Evolutionary conservation across 192 early-diverging fungal species (phyloP).

Genomic region (Endogone sp.): DNA sequence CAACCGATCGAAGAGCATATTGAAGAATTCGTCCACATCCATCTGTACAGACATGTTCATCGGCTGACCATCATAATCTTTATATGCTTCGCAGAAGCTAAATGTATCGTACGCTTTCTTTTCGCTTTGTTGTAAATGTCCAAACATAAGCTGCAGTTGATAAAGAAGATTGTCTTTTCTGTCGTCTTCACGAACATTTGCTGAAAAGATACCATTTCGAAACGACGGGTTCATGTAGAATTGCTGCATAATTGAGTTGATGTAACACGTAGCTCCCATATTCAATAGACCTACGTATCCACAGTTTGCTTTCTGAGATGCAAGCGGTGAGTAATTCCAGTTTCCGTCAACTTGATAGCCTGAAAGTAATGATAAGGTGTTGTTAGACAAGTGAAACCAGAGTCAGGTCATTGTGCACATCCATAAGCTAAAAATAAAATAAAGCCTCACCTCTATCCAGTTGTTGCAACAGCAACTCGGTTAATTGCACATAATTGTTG

Average conservation of each 20-base stretch:
- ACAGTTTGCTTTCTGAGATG: constrained; percentile 27
- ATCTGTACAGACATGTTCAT: constrained; percentile 53
- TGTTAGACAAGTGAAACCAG: no score
- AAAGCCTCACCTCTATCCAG: constrained; percentile 36
- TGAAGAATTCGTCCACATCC: constrained; percentile 62
- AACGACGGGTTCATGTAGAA: constrained; percentile 53
- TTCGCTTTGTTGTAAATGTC: constrained; percentile 42
- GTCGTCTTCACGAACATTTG: constrained; percentile 22
- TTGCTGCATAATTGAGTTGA: constrained; percentile 59
- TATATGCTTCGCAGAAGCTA: constrained; percentile 43
- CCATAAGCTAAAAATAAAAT: no score
- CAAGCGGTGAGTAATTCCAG: constrained; percentile 43
- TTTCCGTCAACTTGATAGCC: constrained; percentile 29
- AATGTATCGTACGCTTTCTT: constrained; percentile 43
- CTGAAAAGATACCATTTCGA: constrained; percentile 39
- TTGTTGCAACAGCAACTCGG: constrained; percentile 25
- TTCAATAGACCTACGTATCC: constrained; percentile 55
- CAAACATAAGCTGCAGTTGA: constrained; percentile 48
- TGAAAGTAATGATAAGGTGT: background rate
- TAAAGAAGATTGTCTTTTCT: constrained; percentile 43
- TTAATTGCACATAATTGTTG: constrained; percentile 25
- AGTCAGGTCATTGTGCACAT: no score
- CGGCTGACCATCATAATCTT: constrained; percentile 48
- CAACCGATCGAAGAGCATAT: constrained; percentile 50
- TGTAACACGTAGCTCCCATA: constrained; percentile 63